Evolutionary conservation across 495 filamentous ascomycete species (phyloP).

Genomic region (Xylaria longipes): DNA sequence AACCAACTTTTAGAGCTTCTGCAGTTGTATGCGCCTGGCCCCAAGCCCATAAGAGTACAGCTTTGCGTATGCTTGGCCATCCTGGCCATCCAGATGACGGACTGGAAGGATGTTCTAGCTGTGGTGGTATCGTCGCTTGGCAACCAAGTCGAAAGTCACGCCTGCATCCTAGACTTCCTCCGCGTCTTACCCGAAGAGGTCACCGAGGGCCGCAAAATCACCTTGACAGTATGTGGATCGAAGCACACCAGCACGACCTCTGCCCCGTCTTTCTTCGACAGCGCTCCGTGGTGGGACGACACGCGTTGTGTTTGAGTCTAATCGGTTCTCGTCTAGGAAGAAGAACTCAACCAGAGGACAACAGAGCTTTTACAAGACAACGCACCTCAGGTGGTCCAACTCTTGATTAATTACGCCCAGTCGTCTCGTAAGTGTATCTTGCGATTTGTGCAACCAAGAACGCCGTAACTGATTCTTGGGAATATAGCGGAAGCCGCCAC

Average conservation of each 20-base stretch:
- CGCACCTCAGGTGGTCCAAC: slow-evolving; percentile 79
- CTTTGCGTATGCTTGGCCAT: slow-evolving; percentile 93
- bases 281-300: slow-evolving; percentile 47
- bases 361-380: slow-evolving; percentile 89
- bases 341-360: slow-evolving; percentile 82
- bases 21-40: slow-evolving; percentile 77
- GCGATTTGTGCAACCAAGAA: neutral
- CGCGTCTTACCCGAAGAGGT: slow-evolving; percentile 98
- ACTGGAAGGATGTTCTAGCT: slow-evolving; percentile 92
- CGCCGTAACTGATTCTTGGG: slow-evolving; percentile 30
- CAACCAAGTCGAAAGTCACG: slow-evolving; percentile 72
- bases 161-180: slow-evolving; percentile 92
- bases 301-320: slow-evolving; percentile 58
- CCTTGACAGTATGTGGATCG: slow-evolving; percentile 89
- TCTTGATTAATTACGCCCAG: slow-evolving; percentile 87
- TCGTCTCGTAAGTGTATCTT: slow-evolving; percentile 73
- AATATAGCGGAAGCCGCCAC: slow-evolving; percentile 67
- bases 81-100: slow-evolving; percentile 92
- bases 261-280: slow-evolving; percentile 47
- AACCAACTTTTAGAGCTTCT: slow-evolving; percentile 82
- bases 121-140: slow-evolving; percentile 81
- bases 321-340: slow-evolving; percentile 75
- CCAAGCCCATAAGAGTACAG: slow-evolving; percentile 90
- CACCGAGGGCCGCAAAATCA: slow-evolving; percentile 98
- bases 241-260: slow-evolving; percentile 51